Evolutionary conservation across 495 filamentous ascomycete genomes (phyloP).

Genomic region (Neurospora sp.): DNA sequence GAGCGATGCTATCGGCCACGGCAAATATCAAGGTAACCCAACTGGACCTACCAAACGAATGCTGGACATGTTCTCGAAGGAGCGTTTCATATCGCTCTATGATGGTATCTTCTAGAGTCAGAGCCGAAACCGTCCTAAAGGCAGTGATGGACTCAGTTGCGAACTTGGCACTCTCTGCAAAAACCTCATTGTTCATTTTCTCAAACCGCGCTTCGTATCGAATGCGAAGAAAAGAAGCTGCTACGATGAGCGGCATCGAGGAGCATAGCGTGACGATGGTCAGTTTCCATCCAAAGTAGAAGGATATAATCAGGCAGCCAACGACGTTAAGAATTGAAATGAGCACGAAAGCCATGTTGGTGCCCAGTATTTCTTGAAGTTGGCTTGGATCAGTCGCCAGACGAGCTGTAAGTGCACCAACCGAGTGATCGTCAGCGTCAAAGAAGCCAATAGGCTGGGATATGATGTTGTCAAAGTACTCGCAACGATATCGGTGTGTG

Average conservation of each 20-base stretch:
- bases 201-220: slow-evolving; percentile 45
- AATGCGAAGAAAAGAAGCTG: slow-evolving; percentile 41
- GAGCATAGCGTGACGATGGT: slow-evolving; percentile 40
- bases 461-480: slow-evolving; percentile 52
- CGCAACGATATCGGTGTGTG: slow-evolving; percentile 41
- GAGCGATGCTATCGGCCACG: slow-evolving; percentile 35
- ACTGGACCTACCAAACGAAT: slow-evolving; percentile 42
- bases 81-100: slow-evolving; percentile 37
- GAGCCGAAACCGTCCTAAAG: slow-evolving; percentile 45
- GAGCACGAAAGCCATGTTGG: slow-evolving; percentile 40
- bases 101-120: slow-evolving; percentile 46
- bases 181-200: slow-evolving; percentile 39
- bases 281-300: slow-evolving; percentile 50
- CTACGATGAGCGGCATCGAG: slow-evolving; percentile 40
- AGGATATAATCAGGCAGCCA: slow-evolving; percentile 39
- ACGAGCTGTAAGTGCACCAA: slow-evolving; percentile 39
- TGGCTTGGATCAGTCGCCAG: slow-evolving; percentile 51
- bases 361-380: slow-evolving; percentile 53
- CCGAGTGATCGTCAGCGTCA: slow-evolving; percentile 40
- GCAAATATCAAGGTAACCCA: slow-evolving; percentile 43
- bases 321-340: slow-evolving; percentile 41
- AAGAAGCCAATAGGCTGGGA: slow-evolving; percentile 48
- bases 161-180: slow-evolving; percentile 46
- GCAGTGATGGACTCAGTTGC: slow-evolving; percentile 47
- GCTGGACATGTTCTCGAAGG: slow-evolving; percentile 39